phyloP scores from a whole-genome alignment of 805 yeast species.

The Saturnispora gosingensis region DNA sequence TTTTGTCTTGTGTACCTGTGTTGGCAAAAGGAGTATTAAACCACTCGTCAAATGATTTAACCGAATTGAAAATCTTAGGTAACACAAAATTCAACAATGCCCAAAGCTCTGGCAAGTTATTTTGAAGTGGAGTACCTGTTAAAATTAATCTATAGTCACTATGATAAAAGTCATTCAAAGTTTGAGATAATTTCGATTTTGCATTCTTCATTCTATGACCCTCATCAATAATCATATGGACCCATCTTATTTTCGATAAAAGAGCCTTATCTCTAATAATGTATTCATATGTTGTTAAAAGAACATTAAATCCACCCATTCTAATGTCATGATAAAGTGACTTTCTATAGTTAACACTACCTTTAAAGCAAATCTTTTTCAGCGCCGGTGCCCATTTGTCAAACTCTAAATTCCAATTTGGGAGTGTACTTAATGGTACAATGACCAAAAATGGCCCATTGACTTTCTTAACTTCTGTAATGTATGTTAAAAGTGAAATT shows the following conservation, averaged over 20 bases:
- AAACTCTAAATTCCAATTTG: conserved; percentile 80
- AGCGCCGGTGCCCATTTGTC: conserved; percentile 85
- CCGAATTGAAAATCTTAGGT: conserved; percentile 79
- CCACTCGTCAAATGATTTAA: conserved; percentile 83
- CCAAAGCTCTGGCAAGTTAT: conserved; percentile 80
- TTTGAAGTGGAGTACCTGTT: conserved; percentile 84
- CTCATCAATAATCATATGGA: conserved; percentile 85
- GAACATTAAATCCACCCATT: conserved; percentile 62
- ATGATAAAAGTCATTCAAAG: conserved; percentile 61
- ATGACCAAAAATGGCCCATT: conserved; percentile 68
- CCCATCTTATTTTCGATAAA: conserved; percentile 61
- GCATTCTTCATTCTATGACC: conserved; percentile 86
- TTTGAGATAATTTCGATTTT: conserved; percentile 60
- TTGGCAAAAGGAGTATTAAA: conserved; percentile 83
- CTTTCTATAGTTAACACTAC: conserved; percentile 66
- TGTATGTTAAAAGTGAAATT: conserved; percentile 64
- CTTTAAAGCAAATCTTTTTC: conserved; percentile 65
- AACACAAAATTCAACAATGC: conserved; percentile 72
- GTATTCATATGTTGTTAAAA: conserved; percentile 76
- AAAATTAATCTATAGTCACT: conserved; percentile 71
- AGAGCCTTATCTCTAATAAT: conserved; percentile 69
- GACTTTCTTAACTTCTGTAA: conserved; percentile 56
- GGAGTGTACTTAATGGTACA: conserved; percentile 75
- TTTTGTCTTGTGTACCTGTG: conserved; percentile 72
- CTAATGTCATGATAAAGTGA: conserved; percentile 54